Percentiles rank a stretch among this genome's conserved stretches.
These are phyloP conservation scores for Sporothrix euskadiensis DNA, from an alignment of 2,329 filamentous ascomycete genomes.

Conservation along the genomic window DNA sequence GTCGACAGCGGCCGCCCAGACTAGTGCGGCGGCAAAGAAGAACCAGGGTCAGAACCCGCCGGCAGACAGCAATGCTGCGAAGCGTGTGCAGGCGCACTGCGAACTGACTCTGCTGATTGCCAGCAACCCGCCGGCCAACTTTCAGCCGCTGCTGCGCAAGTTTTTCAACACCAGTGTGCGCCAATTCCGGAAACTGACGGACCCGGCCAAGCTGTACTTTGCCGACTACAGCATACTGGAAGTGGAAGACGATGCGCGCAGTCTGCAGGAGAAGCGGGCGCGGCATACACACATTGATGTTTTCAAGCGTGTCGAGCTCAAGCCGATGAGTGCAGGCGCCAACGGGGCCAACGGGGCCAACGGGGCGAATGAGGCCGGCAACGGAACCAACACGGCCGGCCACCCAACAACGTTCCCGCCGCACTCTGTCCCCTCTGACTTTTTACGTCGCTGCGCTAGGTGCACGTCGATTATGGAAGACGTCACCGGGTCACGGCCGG, in stretches of 20 bases:
- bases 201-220: constrained; percentile 70
- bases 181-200: constrained; percentile 58
- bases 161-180: constrained; percentile 62
- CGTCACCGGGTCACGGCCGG: constrained; percentile 49
- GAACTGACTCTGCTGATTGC: constrained; percentile 57
- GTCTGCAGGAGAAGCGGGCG: constrained; percentile 44
- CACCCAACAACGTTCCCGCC: background rate
- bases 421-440: constrained; percentile 19
- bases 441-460: constrained; percentile 56
- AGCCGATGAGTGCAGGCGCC: background rate
- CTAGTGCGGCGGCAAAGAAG: constrained; percentile 47
- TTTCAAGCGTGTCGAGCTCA: constrained; percentile 61
- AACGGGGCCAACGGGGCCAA: constrained; percentile 9
- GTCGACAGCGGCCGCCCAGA: constrained; percentile 33
- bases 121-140: constrained; percentile 48
- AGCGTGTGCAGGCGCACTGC: constrained; percentile 50
- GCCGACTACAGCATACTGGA: constrained; percentile 70
- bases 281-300: constrained; percentile 51
- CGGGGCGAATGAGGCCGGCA: background rate
- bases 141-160: constrained; percentile 62
- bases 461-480: constrained; percentile 69
- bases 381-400: constrained; percentile 41
- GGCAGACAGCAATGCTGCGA: constrained; percentile 46
- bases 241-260: constrained; percentile 58
- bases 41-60: constrained; percentile 28